Base-by-base conservation (phyloP, 106 monocot genomes). In the Gastrodia elata region DNA sequence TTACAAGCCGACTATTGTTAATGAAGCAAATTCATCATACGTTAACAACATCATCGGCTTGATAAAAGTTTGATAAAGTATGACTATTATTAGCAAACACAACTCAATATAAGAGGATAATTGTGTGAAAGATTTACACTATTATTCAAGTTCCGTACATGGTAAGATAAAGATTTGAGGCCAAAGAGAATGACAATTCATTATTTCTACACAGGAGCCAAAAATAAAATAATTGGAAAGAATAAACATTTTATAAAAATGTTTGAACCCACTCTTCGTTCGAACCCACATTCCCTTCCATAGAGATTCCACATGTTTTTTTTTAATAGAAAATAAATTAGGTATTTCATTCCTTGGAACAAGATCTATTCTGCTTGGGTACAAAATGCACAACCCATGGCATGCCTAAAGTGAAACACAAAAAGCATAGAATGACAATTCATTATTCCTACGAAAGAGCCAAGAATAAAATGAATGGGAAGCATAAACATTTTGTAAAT, bases 221-320 rank as follows among this genome's bases (percentile, higher is more conserved):
- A n/a, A n/a, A n/a, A n/a, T n/a, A n/a, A n/a, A n/a, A n/a, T n/a
- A n/a, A n/a, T n/a, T n/a, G n/a, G n/a, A n/a, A n/a, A n/a, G n/a
- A n/a, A n/a, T n/a, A n/a, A n/a, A n/a, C n/a, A n/a, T n/a, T n/a
- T n/a, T n/a, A n/a, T n/a, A n/a, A n/a, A n/a, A n/a, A n/a, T n/a
- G n/a, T n/a, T n/a, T n/a, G n/a, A n/a, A n/a, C n/a, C 98, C 98
- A 77, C 69, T 83, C 72, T 91, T 99, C 72, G 93, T 46, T 38
- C 91, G 98, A 39, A 91, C 98, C 98, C 98, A 99, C 33, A 71
- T 77, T 72, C 89, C 93, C 48, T 77, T 49, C n/a, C n/a, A n/a
- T n/a, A 70, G 83, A 78, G 74, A 93, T 68, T 37, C 35, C 82
- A 75, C 70, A 83, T 67, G 80, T 44, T n/a, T n/a, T n/a, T n/a